These are phyloP conservation scores for Sutorius eximius DNA, from an alignment of 1,284 basidiomycete genomes.

Conservation along the genomic window DNA sequence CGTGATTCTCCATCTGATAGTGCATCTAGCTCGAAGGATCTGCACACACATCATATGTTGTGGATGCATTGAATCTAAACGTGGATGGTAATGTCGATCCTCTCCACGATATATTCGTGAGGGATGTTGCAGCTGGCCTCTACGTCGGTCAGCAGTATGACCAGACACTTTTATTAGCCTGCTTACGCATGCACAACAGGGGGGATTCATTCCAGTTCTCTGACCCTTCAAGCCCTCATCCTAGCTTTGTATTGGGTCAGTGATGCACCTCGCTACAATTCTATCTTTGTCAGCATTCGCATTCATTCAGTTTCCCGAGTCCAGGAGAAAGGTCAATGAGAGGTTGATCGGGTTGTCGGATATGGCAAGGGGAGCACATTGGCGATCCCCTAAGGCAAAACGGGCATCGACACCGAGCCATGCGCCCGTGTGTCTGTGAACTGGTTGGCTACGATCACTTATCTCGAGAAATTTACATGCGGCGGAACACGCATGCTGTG, in stretches of 20 bases:
- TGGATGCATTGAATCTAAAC: neutral
- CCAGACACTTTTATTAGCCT: neutral
- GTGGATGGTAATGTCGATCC: neutral
- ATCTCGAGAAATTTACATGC: too few species aligned
- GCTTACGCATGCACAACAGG: neutral
- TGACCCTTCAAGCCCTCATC: conserved; percentile 4
- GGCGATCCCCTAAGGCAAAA: too few species aligned
- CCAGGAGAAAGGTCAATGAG: conserved; percentile 2
- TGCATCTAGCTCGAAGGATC: conserved; percentile 2
- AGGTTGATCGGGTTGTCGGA: neutral
- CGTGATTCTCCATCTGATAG: neutral
- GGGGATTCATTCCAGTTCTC: conserved; percentile 6
- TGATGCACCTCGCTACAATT: neutral
- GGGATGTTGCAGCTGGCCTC: conserved; percentile 6
- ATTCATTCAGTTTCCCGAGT: conserved; percentile 1
- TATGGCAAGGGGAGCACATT: too few species aligned
- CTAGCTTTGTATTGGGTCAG: conserved; percentile 5
- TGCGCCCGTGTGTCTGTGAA: too few species aligned
- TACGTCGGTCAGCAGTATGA: conserved; percentile 1
- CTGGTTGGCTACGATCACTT: too few species aligned
- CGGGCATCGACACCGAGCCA: too few species aligned
- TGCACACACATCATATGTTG: conserved; percentile 4
- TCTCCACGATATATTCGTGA: neutral
- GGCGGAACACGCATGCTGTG: too few species aligned
- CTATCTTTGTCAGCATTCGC: neutral